phyloP scores from a whole-genome alignment of 441 rosid genomes.

The Sinapis alba region DNA sequence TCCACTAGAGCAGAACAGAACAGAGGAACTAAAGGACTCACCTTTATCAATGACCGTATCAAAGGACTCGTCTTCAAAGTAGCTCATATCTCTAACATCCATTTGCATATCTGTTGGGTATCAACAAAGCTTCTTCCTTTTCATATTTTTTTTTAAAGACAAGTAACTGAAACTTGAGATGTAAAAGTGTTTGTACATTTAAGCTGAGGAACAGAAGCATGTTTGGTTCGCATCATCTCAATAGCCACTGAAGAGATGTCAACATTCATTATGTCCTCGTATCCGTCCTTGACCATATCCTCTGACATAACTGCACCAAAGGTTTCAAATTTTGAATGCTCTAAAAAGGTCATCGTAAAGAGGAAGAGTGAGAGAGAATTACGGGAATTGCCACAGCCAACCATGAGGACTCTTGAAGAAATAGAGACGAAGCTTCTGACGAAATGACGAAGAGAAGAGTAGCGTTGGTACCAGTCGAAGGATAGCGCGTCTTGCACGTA shows the following conservation, averaged over 20 bases:
- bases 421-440: slow-evolving; percentile 64
- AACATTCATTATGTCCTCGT: slow-evolving; percentile 70
- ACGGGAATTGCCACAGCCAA: slow-evolving; percentile 98
- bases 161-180: not conserved
- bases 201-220: slow-evolving; percentile 69
- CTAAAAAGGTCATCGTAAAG: not conserved
- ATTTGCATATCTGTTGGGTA: slow-evolving; percentile 68
- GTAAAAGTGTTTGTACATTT: slow-evolving; percentile 58
- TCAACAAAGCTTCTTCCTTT: slow-evolving; percentile 19
- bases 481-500: slow-evolving; percentile 70
- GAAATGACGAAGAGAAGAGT: slow-evolving; percentile 80
- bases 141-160: not conserved
- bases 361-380: slow-evolving; percentile 22
- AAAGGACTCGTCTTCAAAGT: slow-evolving; percentile 71
- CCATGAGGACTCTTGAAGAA: slow-evolving; percentile 82
- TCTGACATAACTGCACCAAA: slow-evolving; percentile 79
- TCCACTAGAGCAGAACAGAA: slow-evolving; percentile 18
- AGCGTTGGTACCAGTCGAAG: slow-evolving; percentile 95
- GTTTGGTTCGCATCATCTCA: slow-evolving; percentile 76
- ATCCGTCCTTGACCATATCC: slow-evolving; percentile 96
- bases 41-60: slow-evolving; percentile 84
- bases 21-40: slow-evolving; percentile 11
- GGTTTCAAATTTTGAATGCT: not conserved
- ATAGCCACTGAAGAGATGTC: slow-evolving; percentile 88
- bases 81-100: slow-evolving; percentile 94